Base-by-base conservation (phyloP, 305 asterid species). In the Fraxinus angustifolia region DNA sequence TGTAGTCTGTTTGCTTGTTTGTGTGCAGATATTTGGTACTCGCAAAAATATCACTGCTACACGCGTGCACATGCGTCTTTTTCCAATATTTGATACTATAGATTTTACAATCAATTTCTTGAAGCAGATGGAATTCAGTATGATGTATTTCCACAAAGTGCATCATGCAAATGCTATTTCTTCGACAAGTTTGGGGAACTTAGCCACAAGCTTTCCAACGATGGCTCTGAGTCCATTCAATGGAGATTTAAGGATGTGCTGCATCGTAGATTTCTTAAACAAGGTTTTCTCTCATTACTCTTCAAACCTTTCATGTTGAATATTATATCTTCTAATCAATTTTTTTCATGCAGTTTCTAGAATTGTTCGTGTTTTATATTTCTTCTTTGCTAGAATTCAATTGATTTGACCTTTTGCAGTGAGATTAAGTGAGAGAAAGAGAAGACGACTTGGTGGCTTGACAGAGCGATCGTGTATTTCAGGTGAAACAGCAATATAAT, bases 91-190 rank as follows among this genome's bases (percentile, higher is more conserved):
- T 53, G 78, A 60, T 82, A 19, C 12, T 79, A 4, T 53, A 79
- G 16, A 30, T 14, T 70, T 31, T 56, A 62, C 3, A 50, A 65
- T 76, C 76, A 35, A 21, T 87, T 80, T 82, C 68, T 62, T 83
- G 19, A 35, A 50, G 68, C 85, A 96, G 99, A 92, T 82, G 94
- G 95, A 40, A 75, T 89, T 82, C 93, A 90, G 80, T 91, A 81
- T 31, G 99, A 92, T 83, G 84, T 91, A 78, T 92, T 89, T 90
- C 98, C 98, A 14, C 90, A 84, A 84, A 84, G 82, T 81, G 90
- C 89, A 71, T 84, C 92, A 26, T 96, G 99, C 92, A 96, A 91
- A 81, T 96, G 99, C 92, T 93, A 92, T 88, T 96, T 94, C 92
- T 94, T 89, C 78, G 94, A 94, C 87, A 84, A 86, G 86, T 83